Conservation (phyloP, 768 basidiomycete genomes). For the Calvatia gigantea region DNA sequence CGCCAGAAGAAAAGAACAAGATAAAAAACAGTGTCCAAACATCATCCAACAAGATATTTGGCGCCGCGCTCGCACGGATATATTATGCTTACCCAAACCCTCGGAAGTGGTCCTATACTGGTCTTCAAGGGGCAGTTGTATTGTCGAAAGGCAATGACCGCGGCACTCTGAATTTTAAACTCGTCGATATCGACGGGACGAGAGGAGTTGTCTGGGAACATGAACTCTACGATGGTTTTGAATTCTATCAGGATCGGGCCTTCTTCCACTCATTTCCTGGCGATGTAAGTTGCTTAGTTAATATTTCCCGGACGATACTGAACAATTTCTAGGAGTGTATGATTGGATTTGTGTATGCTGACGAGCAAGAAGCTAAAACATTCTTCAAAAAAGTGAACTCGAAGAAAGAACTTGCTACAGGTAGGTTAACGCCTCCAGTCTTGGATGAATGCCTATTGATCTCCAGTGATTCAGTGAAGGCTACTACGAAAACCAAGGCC, state of each 20-base stretch:
- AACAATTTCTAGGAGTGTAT: conserved; percentile 64
- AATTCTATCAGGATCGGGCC: conserved; percentile 78
- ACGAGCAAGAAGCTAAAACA: conserved; percentile 78
- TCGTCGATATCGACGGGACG: conserved; percentile 84
- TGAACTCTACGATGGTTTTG: conserved; percentile 80
- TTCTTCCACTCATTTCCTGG: conserved; percentile 93
- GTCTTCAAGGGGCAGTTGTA: conserved; percentile 82
- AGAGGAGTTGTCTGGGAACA: conserved; percentile 92
- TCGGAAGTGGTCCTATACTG: conserved; percentile 79
- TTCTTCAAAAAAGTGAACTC: conserved; percentile 82
- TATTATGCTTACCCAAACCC: conserved; percentile 87
- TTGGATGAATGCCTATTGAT: not conserved
- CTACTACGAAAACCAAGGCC: conserved; percentile 39
- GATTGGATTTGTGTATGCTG: conserved; percentile 88
- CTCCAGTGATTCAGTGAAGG: not conserved
- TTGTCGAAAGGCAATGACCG: conserved; percentile 60
- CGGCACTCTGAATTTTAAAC: conserved; percentile 59
- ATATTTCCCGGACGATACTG: conserved; percentile 2
- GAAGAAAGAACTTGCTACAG: conserved; percentile 56
- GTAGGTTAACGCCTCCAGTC: conserved; percentile 29
- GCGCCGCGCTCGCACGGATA: conserved; percentile 80
- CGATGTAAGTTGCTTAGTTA: conserved; percentile 63
- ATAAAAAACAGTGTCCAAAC: conserved; percentile 62
- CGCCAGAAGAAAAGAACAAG: conserved; percentile 71
- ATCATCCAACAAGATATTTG: conserved; percentile 68